Percentiles rank a stretch among this genome's conserved stretches.
phyloP scores from a whole-genome alignment of 331 rosid genomes.

The Malus hybrid region DNA sequence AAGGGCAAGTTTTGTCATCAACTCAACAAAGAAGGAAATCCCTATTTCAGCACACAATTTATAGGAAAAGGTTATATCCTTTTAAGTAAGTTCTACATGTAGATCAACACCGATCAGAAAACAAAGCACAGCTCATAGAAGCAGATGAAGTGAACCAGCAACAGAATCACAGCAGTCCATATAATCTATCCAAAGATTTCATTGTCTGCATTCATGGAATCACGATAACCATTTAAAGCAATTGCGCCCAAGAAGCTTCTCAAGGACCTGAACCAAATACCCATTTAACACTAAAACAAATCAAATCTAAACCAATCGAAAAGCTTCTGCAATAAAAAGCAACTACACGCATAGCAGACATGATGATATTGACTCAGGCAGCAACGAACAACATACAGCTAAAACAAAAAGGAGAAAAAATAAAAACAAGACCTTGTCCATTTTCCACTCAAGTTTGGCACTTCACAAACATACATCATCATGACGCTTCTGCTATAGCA shows the following conservation, averaged over 20 bases:
- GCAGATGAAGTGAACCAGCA: constrained; percentile 74
- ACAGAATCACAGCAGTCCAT: constrained; percentile 70
- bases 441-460: background rate
- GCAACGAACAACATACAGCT: background rate
- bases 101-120: constrained; percentile 38
- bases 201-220: constrained; percentile 74
- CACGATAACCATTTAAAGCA: constrained; percentile 84
- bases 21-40: background rate
- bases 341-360: background rate
- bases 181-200: constrained; percentile 71
- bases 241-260: constrained; percentile 77
- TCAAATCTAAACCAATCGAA: constrained; percentile 16
- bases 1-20: background rate
- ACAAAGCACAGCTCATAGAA: constrained; percentile 45
- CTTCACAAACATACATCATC: background rate
- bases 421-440: background rate
- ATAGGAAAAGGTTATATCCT: constrained; percentile 22
- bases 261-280: constrained; percentile 73
- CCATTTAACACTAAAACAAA: constrained; percentile 47
- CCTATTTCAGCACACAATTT: constrained; percentile 7
- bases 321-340: background rate
- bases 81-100: constrained; percentile 41
- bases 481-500: background rate
- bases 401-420: background rate
- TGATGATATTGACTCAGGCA: background rate